Conservation (phyloP, 2,329 filamentous ascomycete genomes). For the Penicillium thymicola region DNA sequence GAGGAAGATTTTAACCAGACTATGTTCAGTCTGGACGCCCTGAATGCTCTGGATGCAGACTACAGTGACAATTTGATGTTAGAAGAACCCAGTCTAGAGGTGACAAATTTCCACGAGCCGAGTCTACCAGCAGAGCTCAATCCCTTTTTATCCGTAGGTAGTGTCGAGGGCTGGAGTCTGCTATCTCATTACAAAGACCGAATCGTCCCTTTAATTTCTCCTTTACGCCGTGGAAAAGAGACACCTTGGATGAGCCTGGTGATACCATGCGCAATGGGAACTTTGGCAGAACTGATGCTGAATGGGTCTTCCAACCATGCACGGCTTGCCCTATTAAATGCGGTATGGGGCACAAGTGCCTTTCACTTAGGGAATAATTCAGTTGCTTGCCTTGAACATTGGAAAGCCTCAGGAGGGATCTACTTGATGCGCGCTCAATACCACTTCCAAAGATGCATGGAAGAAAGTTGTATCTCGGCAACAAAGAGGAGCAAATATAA, state of each 20-base stretch:
- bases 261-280: conserved; percentile 12
- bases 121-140: not conserved
- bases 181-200: conserved; percentile 17
- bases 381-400: not conserved
- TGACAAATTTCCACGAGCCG: not conserved
- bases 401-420: conserved; percentile 1
- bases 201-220: conserved; percentile 12
- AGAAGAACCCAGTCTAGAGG: not conserved
- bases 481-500: too few species aligned
- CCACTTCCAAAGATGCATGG: conserved; percentile 10
- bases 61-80: not conserved
- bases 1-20: not conserved
- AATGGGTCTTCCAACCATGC: conserved; percentile 1
- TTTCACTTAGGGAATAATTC: conserved; percentile 14
- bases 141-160: not conserved
- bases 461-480: not conserved
- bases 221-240: conserved; percentile 11
- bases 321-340: conserved; percentile 11
- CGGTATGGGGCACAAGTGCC: conserved; percentile 13
- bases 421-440: conserved; percentile 10
- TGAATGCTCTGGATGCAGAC: not conserved
- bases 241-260: conserved; percentile 12
- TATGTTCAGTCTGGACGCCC: not conserved
- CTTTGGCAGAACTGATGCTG: conserved; percentile 10
- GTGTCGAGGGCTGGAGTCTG: conserved; percentile 14